phyloP scores from a whole-genome alignment of 305 asterid species.

The Fraxinus sp. region DNA sequence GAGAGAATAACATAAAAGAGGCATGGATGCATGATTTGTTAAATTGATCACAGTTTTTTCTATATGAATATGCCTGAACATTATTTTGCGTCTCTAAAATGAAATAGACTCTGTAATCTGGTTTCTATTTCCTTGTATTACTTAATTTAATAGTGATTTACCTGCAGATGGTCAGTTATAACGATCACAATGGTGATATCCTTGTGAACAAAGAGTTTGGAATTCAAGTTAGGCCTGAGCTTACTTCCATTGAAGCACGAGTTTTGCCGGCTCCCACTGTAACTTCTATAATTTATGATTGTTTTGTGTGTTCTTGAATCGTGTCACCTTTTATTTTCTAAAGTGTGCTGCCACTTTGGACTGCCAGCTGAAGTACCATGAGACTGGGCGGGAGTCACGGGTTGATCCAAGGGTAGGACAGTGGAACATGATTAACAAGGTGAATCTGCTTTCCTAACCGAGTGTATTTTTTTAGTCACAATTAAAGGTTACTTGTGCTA shows the following conservation, averaged over 20 bases:
- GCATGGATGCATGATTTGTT: constrained; percentile 27
- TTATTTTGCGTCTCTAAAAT: neutral
- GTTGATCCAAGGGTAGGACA: constrained; percentile 66
- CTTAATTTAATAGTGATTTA: neutral
- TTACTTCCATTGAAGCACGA: constrained; percentile 61
- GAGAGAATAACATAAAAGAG: constrained; percentile 35
- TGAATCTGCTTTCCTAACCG: constrained; percentile 16
- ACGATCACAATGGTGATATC: constrained; percentile 32
- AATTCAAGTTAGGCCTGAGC: constrained; percentile 39
- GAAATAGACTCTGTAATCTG: neutral
- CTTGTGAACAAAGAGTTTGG: constrained; percentile 61
- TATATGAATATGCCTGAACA: neutral
- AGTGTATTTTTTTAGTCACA: neutral
- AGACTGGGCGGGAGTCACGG: constrained; percentile 38
- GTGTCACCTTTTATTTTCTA: neutral
- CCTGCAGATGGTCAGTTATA: constrained; percentile 44
- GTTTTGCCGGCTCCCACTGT: constrained; percentile 78
- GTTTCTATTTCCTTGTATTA: neutral
- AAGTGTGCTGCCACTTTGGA: neutral
- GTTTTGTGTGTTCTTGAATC: neutral
- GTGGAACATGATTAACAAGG: constrained; percentile 89
- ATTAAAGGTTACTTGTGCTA: neutral
- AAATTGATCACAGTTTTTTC: constrained; percentile 1
- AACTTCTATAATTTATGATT: constrained; percentile 3
- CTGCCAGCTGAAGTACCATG: constrained; percentile 68